These are phyloP conservation scores for Sonneratia alba DNA, from an alignment of 345 rosid species.

Conservation along the genomic window DNA sequence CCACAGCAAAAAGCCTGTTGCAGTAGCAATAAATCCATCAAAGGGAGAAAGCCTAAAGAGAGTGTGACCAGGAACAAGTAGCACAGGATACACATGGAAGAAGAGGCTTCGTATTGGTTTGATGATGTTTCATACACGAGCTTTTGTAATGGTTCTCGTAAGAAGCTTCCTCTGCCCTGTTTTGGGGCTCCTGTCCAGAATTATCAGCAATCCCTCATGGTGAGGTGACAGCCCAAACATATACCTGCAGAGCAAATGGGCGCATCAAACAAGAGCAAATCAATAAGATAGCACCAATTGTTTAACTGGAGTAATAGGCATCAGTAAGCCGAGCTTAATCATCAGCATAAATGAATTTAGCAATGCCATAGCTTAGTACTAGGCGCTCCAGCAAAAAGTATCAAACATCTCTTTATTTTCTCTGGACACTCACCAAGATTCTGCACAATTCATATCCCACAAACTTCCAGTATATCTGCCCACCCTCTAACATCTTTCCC, in stretches of 20 bases:
- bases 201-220: slow-evolving; percentile 74
- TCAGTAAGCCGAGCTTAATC: neutral
- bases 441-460: no score
- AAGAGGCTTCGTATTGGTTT: neutral
- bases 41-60: neutral
- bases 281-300: slow-evolving; percentile 1
- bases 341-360: neutral
- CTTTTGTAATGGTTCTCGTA: slow-evolving; percentile 47
- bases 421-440: no score
- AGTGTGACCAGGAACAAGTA: neutral
- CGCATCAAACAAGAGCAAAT: neutral
- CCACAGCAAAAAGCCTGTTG: neutral
- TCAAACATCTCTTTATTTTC: no score
- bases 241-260: slow-evolving; percentile 38
- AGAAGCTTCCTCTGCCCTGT: slow-evolving; percentile 70
- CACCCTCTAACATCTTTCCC: no score
- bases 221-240: slow-evolving; percentile 52
- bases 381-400: no score
- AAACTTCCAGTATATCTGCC: no score
- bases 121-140: slow-evolving; percentile 17
- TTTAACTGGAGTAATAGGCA: neutral
- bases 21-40: neutral
- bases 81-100: neutral
- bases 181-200: slow-evolving; percentile 64
- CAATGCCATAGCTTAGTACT: no score